Conservation (phyloP, 163 green algal genomes). For the Picocystis sp. region DNA sequence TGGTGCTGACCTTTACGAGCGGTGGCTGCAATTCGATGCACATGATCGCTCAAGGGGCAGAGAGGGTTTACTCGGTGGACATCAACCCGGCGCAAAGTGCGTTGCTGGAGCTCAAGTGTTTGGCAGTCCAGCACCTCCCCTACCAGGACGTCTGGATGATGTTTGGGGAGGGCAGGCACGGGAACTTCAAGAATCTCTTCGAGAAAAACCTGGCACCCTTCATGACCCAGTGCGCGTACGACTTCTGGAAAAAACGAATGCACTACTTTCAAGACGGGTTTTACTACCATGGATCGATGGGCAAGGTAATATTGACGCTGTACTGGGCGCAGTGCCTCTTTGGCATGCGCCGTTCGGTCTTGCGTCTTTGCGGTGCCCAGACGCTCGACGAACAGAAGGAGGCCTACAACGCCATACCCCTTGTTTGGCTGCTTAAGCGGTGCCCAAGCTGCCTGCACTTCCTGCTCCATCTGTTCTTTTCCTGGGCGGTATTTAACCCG, state of each 20-base stretch:
- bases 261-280: conserved; percentile 86
- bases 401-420: conserved; percentile 49
- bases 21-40: conserved; percentile 95
- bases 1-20: conserved; percentile 85
- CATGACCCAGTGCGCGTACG: conserved; percentile 60
- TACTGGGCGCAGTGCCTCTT: conserved; percentile 24
- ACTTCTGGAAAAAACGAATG: conserved; percentile 71
- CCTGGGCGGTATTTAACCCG: conserved; percentile 22
- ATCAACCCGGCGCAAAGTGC: conserved; percentile 89
- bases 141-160: conserved; percentile 71
- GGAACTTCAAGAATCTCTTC: conserved; percentile 54
- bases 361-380: conserved; percentile 40
- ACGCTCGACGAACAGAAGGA: conserved; percentile 64
- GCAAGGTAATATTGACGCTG: conserved; percentile 30
- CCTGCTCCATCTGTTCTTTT: not conserved
- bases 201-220: conserved; percentile 74
- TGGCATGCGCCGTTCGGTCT: conserved; percentile 25
- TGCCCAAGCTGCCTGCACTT: not conserved
- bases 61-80: conserved; percentile 79
- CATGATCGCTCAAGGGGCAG: conserved; percentile 48
- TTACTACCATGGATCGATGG: conserved; percentile 95
- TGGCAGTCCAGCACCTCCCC: conserved; percentile 57
- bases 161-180: conserved; percentile 84
- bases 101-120: conserved; percentile 87
- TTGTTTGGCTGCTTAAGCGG: conserved; percentile 54